Base-by-base conservation (phyloP, 192 early-diverging fungal species). In the Pilobolus umbonatus region DNA sequence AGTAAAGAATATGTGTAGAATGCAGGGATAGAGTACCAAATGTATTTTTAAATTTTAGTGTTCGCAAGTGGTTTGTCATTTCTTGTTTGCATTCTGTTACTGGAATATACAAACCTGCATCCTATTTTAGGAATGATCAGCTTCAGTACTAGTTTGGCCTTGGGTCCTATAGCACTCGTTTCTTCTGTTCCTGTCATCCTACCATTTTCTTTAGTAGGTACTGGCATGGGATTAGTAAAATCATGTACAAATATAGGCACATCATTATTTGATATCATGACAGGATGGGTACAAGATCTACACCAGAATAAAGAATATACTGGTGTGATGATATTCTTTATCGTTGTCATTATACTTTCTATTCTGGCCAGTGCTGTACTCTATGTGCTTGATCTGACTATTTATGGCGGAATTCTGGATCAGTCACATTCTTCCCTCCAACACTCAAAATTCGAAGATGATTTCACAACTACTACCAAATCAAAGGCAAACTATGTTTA, bases 151-250 rank as follows among this genome's bases (percentile, higher is more conserved):
- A 80, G 80, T 25, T 69, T 85, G 45, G 71, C 80, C 2, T 62
- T 85, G 6, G 83, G 83, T 0, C 83, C 83, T 43, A 68, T 85
- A 49, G 63, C 74, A 3, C 64, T 80, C 29, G 78, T 85, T 25
- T 80, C 81, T 0, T 69, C 80, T 4, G 73, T 85, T 7, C 79
- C 81, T 40, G 72, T 85, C 0, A 74, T 80, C 11, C 38, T 85
- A 5, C 81, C 78, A 6, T 61, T 72, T 21, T 74, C 55, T 44
- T 67, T 79, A 11, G 67, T 84, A 2, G 84, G 84, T 26, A 84
- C 84, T 3, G 81, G 76, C n/a, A 60, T 83, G 53, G 84, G 84
- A 1, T 66, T 83, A n/a, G 77, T 80, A 76, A 85, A 85, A 59
- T 77, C 76, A 11, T 74, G 78, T 0, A 78, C 77, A 60, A 85